Percentiles rank a stretch among this genome's conserved stretches.
These are phyloP conservation scores for Podaxis rugospora DNA, from an alignment of 768 basidiomycete species.

Conservation along the genomic window DNA sequence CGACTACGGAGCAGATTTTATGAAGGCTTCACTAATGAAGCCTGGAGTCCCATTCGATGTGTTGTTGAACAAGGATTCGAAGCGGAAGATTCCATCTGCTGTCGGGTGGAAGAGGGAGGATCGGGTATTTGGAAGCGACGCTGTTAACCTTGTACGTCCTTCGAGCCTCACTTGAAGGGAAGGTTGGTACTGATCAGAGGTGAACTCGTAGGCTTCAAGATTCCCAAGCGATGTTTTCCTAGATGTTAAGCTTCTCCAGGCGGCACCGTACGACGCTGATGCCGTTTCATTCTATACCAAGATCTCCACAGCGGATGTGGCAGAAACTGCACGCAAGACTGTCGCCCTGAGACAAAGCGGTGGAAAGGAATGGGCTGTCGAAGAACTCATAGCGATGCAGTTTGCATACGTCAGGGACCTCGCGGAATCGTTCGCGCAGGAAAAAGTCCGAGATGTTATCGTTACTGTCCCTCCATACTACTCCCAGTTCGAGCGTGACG, in stretches of 20 bases:
- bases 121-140: slow-evolving; percentile 85
- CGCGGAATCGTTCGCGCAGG: slow-evolving; percentile 71
- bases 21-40: slow-evolving; percentile 94
- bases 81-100: slow-evolving; percentile 87
- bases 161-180: not conserved
- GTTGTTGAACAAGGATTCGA: slow-evolving; percentile 93
- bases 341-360: slow-evolving; percentile 56
- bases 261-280: slow-evolving; percentile 56
- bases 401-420: slow-evolving; percentile 86
- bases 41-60: slow-evolving; percentile 95
- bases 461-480: slow-evolving; percentile 90
- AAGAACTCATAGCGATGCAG: slow-evolving; percentile 94
- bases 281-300: slow-evolving; percentile 53
- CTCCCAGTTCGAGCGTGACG: slow-evolving; percentile 87
- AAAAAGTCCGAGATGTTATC: slow-evolving; percentile 79
- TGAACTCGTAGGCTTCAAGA: slow-evolving; percentile 66
- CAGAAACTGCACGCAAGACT: slow-evolving; percentile 56
- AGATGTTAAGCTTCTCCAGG: slow-evolving; percentile 81
- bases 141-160: slow-evolving; percentile 74
- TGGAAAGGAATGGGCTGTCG: slow-evolving; percentile 71
- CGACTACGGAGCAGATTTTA: slow-evolving; percentile 98
- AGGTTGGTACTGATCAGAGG: slow-evolving; percentile 2
- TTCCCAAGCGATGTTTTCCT: slow-evolving; percentile 88
- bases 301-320: slow-evolving; percentile 49
- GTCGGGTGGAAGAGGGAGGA: slow-evolving; percentile 93